Conservation (phyloP, 1,284 basidiomycete genomes). For the Bjerkandera adusta region DNA sequence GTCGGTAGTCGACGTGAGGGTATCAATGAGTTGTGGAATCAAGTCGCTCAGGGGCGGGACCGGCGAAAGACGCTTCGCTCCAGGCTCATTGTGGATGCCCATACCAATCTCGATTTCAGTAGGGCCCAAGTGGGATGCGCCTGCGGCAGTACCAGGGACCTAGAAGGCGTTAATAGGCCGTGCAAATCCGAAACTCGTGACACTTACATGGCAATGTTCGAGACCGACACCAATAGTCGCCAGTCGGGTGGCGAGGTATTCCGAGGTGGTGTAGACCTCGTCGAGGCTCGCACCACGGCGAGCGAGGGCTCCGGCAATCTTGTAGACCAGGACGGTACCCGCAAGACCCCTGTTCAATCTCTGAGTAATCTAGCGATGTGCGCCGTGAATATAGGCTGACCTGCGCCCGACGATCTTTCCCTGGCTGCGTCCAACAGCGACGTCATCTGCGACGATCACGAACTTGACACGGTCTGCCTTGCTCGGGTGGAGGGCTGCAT, state of each 20-base stretch:
- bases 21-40: constrained; percentile 67
- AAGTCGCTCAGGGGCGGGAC: constrained; percentile 70
- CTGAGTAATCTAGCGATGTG: not conserved
- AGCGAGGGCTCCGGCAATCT: constrained; percentile 85
- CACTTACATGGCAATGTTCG: constrained; percentile 83
- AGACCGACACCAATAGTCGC: constrained; percentile 90
- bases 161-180: constrained; percentile 25
- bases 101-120: constrained; percentile 85
- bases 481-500: constrained; percentile 67
- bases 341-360: constrained; percentile 70
- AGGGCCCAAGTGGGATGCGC: constrained; percentile 55
- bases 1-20: constrained; percentile 76
- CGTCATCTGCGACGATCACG: constrained; percentile 89
- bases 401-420: constrained; percentile 81
- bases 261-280: constrained; percentile 69
- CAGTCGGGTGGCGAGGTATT: constrained; percentile 63
- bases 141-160: constrained; percentile 78
- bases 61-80: constrained; percentile 69
- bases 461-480: constrained; percentile 73
- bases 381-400: constrained; percentile 30
- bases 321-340: constrained; percentile 90
- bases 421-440: constrained; percentile 80
- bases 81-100: constrained; percentile 93
- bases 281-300: constrained; percentile 71
- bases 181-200: constrained; percentile 6